A percentile compares a stretch with the other conserved stretches of the same genome.
These are phyloP conservation scores for Pyronema domesticum DNA, from an alignment of 495 filamentous ascomycete genomes.

Conservation along the genomic window DNA sequence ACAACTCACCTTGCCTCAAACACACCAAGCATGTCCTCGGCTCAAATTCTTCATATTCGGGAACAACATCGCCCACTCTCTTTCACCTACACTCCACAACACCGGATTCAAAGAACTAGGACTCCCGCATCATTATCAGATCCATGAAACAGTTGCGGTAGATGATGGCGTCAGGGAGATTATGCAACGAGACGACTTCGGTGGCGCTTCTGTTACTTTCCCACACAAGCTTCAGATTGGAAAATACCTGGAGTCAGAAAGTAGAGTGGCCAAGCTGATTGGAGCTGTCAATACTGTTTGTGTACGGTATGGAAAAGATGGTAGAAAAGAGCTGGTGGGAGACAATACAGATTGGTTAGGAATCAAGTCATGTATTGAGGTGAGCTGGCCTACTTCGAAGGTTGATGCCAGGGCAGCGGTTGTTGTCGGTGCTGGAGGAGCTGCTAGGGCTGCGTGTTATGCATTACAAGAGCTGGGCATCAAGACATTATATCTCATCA, in stretches of 20 bases:
- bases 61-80: conserved; percentile 38
- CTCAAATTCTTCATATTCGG: conserved; percentile 39
- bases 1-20: conserved; percentile 3
- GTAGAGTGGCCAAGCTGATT: conserved; percentile 43
- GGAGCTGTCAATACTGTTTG: conserved; percentile 62
- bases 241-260: conserved; percentile 44
- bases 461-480: conserved; percentile 44
- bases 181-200: conserved; percentile 34
- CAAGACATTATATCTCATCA: conserved; percentile 49
- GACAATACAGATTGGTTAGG: conserved; percentile 63
- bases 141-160: conserved; percentile 46
- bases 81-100: conserved; percentile 34
- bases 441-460: conserved; percentile 50
- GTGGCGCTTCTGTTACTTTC: conserved; percentile 59
- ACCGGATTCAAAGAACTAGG: conserved; percentile 8
- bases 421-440: conserved; percentile 45
- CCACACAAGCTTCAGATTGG: conserved; percentile 56
- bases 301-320: conserved; percentile 30
- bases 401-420: conserved; percentile 4
- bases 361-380: conserved; percentile 26
- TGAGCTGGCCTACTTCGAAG: background rate
- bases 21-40: conserved; percentile 14
- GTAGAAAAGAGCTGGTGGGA: conserved; percentile 35
- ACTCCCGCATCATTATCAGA: conserved; percentile 23
- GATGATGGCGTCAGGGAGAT: conserved; percentile 33